Base-by-base conservation (phyloP, 2,329 filamentous ascomycete species). In the Xylariales sp. region DNA sequence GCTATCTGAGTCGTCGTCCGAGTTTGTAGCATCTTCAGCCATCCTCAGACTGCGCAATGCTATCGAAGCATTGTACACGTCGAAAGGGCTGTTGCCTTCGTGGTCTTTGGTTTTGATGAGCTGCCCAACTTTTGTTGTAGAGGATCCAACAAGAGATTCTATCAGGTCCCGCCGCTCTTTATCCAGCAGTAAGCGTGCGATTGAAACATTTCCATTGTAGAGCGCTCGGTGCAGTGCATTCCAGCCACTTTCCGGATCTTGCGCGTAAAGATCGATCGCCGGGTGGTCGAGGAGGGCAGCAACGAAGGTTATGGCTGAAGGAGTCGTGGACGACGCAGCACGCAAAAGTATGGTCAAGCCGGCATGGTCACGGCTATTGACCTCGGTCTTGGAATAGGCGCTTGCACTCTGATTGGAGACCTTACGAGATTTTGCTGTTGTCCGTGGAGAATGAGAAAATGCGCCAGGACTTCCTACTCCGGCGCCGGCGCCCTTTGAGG, bases 21-120 rank as follows among this genome's bases (percentile, higher is more conserved):
- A 61, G 17, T 65, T 43, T 2, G 43, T 31, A 14, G 42, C 41
- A 18, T 57, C 53, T 29, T 57, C 49, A 14, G 49, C 44, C 25
- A 47, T 46, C 25, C 74, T 73, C 13, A 88, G 58, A n/a, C 76
- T 78, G n/a, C 86, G 78, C 40, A 85, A 76, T 34, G 84, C 83
- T 50, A 96, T 93, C 1, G 88, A 95, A 27, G 86, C 81, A 45
- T 88, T 85, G 53, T 95, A 97, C 10, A 98, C 67, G 58, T 97
- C 93, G 49, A 97, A 91, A 0, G 93, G 91, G 48, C 89, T 95
- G 55, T 94, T 89, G 8, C 91, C 91, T 62, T 97, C 93, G 41
- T 86, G 81, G 54, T 98, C 93, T 60, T 97, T 98, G 36, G 93
- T 88, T 66, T 95, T 96, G 54, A 96, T 90, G 29, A 97, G 66